Base-by-base conservation (phyloP, 371 early-diverging fungal species). In the Saksenaea oblongispora region DNA sequence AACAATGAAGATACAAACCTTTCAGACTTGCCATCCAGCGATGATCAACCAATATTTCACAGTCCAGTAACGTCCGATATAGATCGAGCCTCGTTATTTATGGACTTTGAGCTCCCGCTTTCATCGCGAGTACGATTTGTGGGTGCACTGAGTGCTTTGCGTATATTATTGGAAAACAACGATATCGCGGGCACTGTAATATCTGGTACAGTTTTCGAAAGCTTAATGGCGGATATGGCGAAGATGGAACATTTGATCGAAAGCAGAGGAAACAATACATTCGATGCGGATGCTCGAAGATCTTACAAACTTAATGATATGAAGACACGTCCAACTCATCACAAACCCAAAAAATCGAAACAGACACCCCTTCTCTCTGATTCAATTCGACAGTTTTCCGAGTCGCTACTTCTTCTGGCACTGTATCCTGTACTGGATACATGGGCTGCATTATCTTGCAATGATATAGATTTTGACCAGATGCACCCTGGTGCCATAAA, bases 151-250 rank as follows among this genome's bases (percentile, higher is more conserved):
- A 69, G 74, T 36, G 70, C 78, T 0, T 65, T 80, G n/a, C 71
- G 72, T 9, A 70, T 80, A 2, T 36, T 80, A n/a, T 22, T 75
- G 14, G 80, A 75, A 56, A 80, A 80, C 44, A 71, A 70, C 11
- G 69, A 73, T 17, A 47, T 80, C 15, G 66, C 70, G 10, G 63
- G 70, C 17, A 67, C 61, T 18, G 59, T 76, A 4, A 22, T 73
- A 1, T 59, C 61, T 15, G 71, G 71, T 1, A 66, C 61, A 9
- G 61, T 65, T 1, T 55, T 65, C 41, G 66, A 66, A 61, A 51
- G 41, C 14, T 15, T 66, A 42, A 59, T 66, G 31, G 70, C 47
- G 22, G 61, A 63, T 39, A 63, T 70, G 66, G 58, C 56, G 15
- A 54, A 59, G 22, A 59, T 70, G 57, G 66, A 71, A 36, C 39